Base-by-base conservation (phyloP, 2,329 filamentous ascomycete genomes). In the Hypoxylon sp. region DNA sequence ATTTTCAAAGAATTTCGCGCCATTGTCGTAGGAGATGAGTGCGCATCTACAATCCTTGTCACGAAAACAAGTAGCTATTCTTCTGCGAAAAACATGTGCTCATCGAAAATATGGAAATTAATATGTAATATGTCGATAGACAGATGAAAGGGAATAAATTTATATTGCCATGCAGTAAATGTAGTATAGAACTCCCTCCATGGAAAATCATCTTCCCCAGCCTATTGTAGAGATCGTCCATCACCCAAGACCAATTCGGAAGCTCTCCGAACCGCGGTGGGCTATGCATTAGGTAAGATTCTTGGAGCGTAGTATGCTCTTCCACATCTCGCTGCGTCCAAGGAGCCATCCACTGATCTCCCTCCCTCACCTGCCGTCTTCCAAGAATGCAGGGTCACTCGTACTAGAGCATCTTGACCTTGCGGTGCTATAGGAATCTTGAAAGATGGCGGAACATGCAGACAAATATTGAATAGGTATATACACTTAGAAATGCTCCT, bases 401-500 rank as follows among this genome's bases (percentile, higher is more conserved):
- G 11, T 48, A 37, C 39, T 22, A 37, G 33, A 56, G 39, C 26
- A 54, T 62, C 55, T 22, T 33, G 50, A 24, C 56, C 60, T 64
- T 53, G 47, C 53, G 50, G 39, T 64, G 31, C 26, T 56, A 19
- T 61, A 52, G 19, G 44, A 44, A 65, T 61, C 55, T 67, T 60
- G 39, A 52, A 56, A 55, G 61, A 46, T 57, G 46, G 52, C 42
- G 39, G 37, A 53, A 64, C 44, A 67, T 54, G 52, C 46, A 63
- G 52, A 61, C 61, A 61, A 69, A 61, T 55, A 26, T 33, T 29
- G 33, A 57, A 70, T 56, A 22, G 19, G 19, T 22, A 71, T 56
- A 58, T 60, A 66, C 68, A 64, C 65, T 78, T 86, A 91, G 78
- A 91, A 91, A 78, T 99, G 95, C 82, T 99, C 96, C 84, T 99